phyloP scores from a whole-genome alignment of 2,329 filamentous ascomycete species.

The Alternaria arbusti region DNA sequence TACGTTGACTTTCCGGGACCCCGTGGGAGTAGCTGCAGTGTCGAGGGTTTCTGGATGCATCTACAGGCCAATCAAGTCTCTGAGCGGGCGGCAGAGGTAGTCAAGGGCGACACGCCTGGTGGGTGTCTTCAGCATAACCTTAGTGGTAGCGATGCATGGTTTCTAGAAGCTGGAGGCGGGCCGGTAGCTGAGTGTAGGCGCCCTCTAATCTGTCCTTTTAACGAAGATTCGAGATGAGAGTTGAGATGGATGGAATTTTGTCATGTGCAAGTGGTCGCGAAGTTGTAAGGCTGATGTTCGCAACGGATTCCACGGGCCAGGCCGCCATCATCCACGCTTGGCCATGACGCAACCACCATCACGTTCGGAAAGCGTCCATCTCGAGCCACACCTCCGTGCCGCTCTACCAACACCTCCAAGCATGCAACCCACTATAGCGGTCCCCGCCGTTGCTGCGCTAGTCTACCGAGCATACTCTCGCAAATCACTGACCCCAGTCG shows the following conservation, averaged over 20 bases:
- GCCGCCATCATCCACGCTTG: neutral
- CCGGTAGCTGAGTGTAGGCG: neutral
- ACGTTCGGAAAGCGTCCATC: neutral
- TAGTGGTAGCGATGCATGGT: neutral
- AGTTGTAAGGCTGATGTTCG: neutral
- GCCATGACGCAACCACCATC: conserved; percentile 16
- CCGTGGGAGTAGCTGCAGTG: neutral
- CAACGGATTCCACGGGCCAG: neutral
- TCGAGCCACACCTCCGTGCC: conserved; percentile 15
- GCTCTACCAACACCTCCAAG: conserved; percentile 13
- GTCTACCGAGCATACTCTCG: conserved; percentile 50
- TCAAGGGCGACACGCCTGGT: neutral
- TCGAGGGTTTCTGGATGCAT: neutral
- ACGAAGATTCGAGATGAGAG: neutral
- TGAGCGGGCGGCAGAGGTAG: neutral
- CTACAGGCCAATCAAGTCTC: neutral
- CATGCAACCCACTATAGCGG: conserved; percentile 41
- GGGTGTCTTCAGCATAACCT: neutral
- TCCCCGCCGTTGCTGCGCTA: conserved; percentile 45
- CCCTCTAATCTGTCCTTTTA: neutral
- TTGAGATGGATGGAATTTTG: neutral
- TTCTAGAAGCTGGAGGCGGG: neutral
- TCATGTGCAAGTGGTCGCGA: neutral
- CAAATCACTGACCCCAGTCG: conserved; percentile 75
- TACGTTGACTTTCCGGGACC: neutral